Conservation (phyloP, 192 early-diverging fungal genomes). For the Pilaira anomala region DNA sequence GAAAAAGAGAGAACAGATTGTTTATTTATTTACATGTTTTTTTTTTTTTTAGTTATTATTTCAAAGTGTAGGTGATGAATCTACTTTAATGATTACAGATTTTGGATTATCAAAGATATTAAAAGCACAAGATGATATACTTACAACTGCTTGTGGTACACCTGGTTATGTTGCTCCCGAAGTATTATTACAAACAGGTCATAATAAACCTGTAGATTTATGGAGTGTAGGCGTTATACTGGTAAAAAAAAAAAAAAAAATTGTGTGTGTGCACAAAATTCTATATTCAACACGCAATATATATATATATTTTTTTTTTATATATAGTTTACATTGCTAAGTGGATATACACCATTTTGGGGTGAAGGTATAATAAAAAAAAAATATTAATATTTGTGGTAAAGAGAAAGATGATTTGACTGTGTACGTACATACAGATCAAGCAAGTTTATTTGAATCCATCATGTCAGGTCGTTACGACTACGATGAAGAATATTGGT, state of each 20-base stretch:
- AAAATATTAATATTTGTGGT: background rate
- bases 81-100: constrained; percentile 82
- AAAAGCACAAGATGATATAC: constrained; percentile 67
- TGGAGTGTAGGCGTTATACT: constrained; percentile 94
- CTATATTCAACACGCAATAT: background rate
- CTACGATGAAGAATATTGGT: constrained; percentile 74
- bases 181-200: constrained; percentile 77
- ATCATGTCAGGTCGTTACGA: constrained; percentile 69
- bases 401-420: no score
- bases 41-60: constrained; percentile 77
- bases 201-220: constrained; percentile 92
- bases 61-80: constrained; percentile 48
- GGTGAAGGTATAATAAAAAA: constrained; percentile 30
- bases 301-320: constrained; percentile 1
- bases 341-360: constrained; percentile 78
- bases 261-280: background rate
- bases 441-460: constrained; percentile 58
- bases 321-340: constrained; percentile 68
- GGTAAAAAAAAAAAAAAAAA: constrained; percentile 9
- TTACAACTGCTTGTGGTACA: constrained; percentile 88
- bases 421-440: constrained; percentile 32
- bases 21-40: background rate
- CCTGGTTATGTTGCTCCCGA: constrained; percentile 88
- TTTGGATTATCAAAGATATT: constrained; percentile 82
- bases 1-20: background rate